Evolutionary conservation across 2,329 filamentous ascomycete genomes (phyloP), one percentile per base, ranked within the genome.

Genomic region (Neoscytalidium dimidiatum): DNA sequence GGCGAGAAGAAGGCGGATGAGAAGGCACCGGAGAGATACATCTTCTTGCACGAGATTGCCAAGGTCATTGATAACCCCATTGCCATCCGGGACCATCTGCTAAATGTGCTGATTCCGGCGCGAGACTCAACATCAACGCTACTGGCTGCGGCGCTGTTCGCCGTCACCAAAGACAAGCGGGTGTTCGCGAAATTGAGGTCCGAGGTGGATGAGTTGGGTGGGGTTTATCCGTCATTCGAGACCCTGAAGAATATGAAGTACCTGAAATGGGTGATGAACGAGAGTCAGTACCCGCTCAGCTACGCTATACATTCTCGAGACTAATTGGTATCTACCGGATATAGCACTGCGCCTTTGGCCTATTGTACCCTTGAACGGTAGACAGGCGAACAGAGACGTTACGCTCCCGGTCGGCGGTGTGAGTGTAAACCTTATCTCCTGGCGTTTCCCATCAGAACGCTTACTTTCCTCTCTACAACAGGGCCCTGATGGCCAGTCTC

Each of bases 1-100:
- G 68, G 71, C 29, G 49, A 29, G 17, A 66, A 67, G 48, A 46
- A 21, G 43, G 6, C n/a, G 13, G 43, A 46, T 23, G 43, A 46
- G 21, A 26, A 46, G 43, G 43, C 11, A 13, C 43, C 43, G 4
- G 19, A 46, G 43, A 11, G 43, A 7, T 82, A 83, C 69, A 72
- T 81, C 64, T 83, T 83, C 71, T 76, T 83, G 53, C 77, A 80
- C 53, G 79, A 78, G 52, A 73, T 83, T 7, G 81, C 79, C 2
- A 75, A 79, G 67, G 76, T 80, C 62, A 83, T 80, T 5, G 77
- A 72, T 1, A 80, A 83, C 66, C 79, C 77, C 31, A 74, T 73
- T 58, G 70, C 78, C 51, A 71, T 83, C 14, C 74, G 79, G 9
- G 76, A 78, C 35, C 80, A 83, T 67, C 71, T 82, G 4, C 75